A percentile compares a stretch with the other conserved stretches of the same genome.
phyloP scores from a whole-genome alignment of 1,139 yeast species.

The Saccharomycopsis hybrid region DNA sequence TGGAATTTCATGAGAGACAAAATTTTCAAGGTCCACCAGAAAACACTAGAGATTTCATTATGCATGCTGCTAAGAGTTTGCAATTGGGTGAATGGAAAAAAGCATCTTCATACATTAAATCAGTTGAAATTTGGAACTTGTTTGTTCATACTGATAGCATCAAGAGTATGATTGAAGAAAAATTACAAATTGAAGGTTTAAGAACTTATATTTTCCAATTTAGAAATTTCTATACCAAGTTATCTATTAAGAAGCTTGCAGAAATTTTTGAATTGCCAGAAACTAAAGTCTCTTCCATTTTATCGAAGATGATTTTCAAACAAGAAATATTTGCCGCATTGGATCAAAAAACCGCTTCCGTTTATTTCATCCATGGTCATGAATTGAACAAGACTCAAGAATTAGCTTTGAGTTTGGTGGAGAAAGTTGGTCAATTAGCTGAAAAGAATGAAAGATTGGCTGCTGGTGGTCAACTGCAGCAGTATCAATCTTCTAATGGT shows the following conservation, averaged over 20 bases:
- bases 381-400: constrained; percentile 85
- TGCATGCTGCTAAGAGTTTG: constrained; percentile 88
- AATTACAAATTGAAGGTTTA: constrained; percentile 84
- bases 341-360: constrained; percentile 51
- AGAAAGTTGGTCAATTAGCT: constrained; percentile 71
- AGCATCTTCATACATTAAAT: constrained; percentile 63
- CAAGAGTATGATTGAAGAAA: constrained; percentile 62
- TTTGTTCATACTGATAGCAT: constrained; percentile 64
- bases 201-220: constrained; percentile 85
- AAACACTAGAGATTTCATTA: constrained; percentile 87
- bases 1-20: constrained; percentile 92
- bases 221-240: constrained; percentile 67
- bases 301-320: constrained; percentile 67
- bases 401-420: constrained; percentile 80
- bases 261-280: constrained; percentile 58
- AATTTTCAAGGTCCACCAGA: constrained; percentile 98
- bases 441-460: constrained; percentile 85
- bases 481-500: constrained; percentile 25
- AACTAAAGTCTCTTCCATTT: constrained; percentile 51
- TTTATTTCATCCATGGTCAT: constrained; percentile 63
- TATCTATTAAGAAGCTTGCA: constrained; percentile 64
- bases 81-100: constrained; percentile 87
- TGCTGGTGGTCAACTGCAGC: constrained; percentile 54
- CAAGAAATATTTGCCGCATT: constrained; percentile 70
- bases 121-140: constrained; percentile 86